Evolutionary conservation across 2,329 filamentous ascomycete genomes (phyloP), one percentile per base, ranked within the genome.

Genomic region (Fusarium pilosicola): DNA sequence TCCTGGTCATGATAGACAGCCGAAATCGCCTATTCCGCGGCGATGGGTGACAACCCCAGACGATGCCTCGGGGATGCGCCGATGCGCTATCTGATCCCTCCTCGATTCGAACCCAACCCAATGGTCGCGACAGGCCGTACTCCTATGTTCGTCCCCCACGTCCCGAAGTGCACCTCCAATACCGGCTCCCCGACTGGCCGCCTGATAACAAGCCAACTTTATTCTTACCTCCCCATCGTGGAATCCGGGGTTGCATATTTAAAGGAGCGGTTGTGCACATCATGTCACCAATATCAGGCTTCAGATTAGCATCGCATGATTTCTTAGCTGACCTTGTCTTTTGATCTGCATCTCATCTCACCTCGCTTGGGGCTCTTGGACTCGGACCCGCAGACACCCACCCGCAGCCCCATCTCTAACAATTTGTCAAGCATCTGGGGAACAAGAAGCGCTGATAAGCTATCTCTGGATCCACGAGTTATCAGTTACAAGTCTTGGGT

Each of bases 381-480:
- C 36, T 62, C 17, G 52, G 71, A 74, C 74, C 76, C 76, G 71
- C 75, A 73, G 54, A 66, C 62, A 60, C 60, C 71, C 73, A 70
- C 70, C 62, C 52, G 52, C 46, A 26, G 32, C 54, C 68, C 71
- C 55, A 30, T 55, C 62, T 51, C 38, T 49, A 52, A 34, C 75
- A 66, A 74, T 63, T 78, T 68, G 70, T 51, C 66, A 66, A 73
- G 42, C 63, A 52, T 51, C 56, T 38, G 52, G 51, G 38, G 62
- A 64, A 75, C 42, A 61, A 58, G 41, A 61, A 61, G 48, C 54
- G 42, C 74, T 77, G 76, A 78, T 78, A 78, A 78, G 76, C 75
- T 77, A 77, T 77, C 76, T 78, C 46, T 62, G 36, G 63, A 64
- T 70, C 65, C 68, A 76, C 34, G 57, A 70, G 55, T 63, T 75